A percentile compares a stretch with the other conserved stretches of the same genome.
Evolutionary conservation across 1,284 basidiomycete genomes (phyloP).

Genomic region (Ganoderma lucidum): DNA sequence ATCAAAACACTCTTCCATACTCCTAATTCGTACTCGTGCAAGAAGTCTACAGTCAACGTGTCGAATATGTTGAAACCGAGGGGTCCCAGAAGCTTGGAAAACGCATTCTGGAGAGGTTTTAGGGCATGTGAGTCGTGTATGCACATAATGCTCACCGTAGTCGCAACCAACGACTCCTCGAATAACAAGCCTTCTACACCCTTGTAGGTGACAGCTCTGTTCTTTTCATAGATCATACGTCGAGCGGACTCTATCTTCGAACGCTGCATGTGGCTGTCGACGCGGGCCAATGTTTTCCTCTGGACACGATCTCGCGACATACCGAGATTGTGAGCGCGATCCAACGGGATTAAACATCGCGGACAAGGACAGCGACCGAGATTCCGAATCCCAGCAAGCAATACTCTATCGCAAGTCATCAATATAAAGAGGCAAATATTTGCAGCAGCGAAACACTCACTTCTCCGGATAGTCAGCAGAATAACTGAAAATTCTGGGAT

Average conservation of each 20-base stretch:
- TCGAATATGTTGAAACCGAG: slow-evolving; percentile 36
- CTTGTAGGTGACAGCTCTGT: not conserved
- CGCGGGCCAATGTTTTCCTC: not conserved
- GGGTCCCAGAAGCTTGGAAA: not conserved
- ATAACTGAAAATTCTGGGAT: not conserved
- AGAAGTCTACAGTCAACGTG: slow-evolving; percentile 42
- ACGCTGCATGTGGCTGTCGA: not conserved
- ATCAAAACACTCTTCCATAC: slow-evolving; percentile 46
- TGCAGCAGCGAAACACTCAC: not conserved
- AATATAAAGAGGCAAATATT: slow-evolving; percentile 3
- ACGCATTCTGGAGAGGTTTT: not conserved
- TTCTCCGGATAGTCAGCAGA: not conserved
- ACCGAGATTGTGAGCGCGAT: slow-evolving; percentile 28
- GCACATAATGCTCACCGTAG: not conserved
- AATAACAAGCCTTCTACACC: not conserved
- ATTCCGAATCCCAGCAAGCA: slow-evolving; percentile 29
- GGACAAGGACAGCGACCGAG: slow-evolving; percentile 41
- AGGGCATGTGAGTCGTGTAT: not conserved
- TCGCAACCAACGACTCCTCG: not conserved
- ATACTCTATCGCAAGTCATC: slow-evolving; percentile 28
- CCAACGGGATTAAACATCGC: slow-evolving; percentile 37
- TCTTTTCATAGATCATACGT: not conserved
- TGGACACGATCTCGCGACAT: not conserved
- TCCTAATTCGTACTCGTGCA: slow-evolving; percentile 48
- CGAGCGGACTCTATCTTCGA: not conserved